phyloP scores from a whole-genome alignment of 2,329 filamentous ascomycete genomes.

The Graphilbum ipis-grandicollis region DNA sequence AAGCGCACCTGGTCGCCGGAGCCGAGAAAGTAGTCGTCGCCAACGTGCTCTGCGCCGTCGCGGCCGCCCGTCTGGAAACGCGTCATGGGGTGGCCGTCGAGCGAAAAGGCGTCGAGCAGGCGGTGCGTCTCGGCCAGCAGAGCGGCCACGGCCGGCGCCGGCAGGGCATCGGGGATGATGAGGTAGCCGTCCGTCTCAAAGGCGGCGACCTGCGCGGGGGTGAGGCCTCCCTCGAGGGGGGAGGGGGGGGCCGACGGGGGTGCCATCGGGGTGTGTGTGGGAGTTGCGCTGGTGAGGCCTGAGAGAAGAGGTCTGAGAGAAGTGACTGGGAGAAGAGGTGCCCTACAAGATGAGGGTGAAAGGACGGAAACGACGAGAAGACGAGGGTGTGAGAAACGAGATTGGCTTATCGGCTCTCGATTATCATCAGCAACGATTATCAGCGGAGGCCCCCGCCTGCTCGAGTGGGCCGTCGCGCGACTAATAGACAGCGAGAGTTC shows the following conservation, averaged over 20 bases:
- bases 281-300: background rate
- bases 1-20: constrained; percentile 87
- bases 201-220: constrained; percentile 47
- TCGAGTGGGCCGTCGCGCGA: too few relatives aligned
- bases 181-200: constrained; percentile 83
- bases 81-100: constrained; percentile 81
- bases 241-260: too few relatives aligned
- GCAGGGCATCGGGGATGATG: constrained; percentile 63
- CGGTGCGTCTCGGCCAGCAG: constrained; percentile 59
- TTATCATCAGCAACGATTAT: too few relatives aligned
- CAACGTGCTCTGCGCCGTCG: constrained; percentile 50
- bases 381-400: too few relatives aligned
- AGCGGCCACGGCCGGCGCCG: constrained; percentile 41
- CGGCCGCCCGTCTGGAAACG: constrained; percentile 73
- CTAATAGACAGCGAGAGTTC: too few relatives aligned
- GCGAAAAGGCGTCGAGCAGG: constrained; percentile 56
- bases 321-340: background rate
- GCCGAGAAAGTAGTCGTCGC: constrained; percentile 83
- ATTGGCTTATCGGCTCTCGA: too few relatives aligned
- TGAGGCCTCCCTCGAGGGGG: constrained; percentile 34
- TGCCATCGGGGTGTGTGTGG: background rate
- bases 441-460: too few relatives aligned
- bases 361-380: too few relatives aligned
- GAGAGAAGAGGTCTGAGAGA: background rate
- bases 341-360: too few relatives aligned